phyloP scores from a whole-genome alignment of 1,284 basidiomycete genomes.

The Trichosporon inkin region DNA sequence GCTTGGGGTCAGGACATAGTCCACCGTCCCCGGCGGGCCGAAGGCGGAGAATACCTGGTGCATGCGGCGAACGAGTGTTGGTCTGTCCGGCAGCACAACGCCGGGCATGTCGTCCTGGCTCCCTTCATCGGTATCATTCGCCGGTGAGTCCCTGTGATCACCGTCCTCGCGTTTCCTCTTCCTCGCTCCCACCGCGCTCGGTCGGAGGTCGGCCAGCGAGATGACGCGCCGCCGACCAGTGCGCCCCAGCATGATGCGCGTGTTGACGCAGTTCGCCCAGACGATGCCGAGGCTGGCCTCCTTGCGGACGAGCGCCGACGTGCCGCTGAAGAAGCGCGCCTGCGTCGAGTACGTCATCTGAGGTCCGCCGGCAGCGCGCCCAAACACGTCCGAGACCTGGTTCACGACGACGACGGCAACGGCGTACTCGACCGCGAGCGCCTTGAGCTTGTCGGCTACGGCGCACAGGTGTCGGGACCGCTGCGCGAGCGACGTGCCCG shows the following conservation, averaged over 20 bases:
- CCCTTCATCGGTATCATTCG: background rate
- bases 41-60: constrained; percentile 71
- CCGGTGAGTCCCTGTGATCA: background rate
- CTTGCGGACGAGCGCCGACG: constrained; percentile 59
- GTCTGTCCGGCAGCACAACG: constrained; percentile 24
- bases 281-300: constrained; percentile 78
- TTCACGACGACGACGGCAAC: constrained; percentile 78
- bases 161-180: constrained; percentile 7
- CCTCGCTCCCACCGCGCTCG: background rate
- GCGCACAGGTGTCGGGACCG: constrained; percentile 66
- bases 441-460: constrained; percentile 64
- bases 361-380: constrained; percentile 21
- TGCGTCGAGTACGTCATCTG: constrained; percentile 65
- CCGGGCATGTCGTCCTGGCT: background rate
- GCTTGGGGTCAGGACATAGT: constrained; percentile 64
- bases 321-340: constrained; percentile 65
- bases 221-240: constrained; percentile 65
- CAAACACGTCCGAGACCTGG: constrained; percentile 73
- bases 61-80: constrained; percentile 50
- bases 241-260: constrained; percentile 71
- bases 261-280: constrained; percentile 86
- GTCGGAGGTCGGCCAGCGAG: constrained; percentile 36
- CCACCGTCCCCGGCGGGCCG: constrained; percentile 58
- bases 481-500: constrained; percentile 58
- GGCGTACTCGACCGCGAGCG: constrained; percentile 59